Conservation (phyloP, 805 yeast genomes). For the Candida suzukii region DNA sequence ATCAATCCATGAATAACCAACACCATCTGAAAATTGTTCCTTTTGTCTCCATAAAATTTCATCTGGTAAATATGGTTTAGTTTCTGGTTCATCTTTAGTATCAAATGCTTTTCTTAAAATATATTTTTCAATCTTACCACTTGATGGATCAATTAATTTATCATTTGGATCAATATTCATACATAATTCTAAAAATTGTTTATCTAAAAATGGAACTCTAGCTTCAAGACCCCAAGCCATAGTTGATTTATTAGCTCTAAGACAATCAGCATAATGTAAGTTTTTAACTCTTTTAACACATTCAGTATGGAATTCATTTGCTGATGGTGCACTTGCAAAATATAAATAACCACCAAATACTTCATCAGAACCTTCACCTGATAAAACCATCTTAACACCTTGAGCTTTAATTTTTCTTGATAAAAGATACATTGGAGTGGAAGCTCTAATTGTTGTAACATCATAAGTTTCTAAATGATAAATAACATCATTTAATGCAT, state of each 20-base stretch:
- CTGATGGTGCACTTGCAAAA: slow-evolving; percentile 93
- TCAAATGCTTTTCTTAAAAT: slow-evolving; percentile 96
- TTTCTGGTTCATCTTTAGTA: slow-evolving; percentile 73
- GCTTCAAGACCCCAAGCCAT: slow-evolving; percentile 99
- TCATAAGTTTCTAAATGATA: slow-evolving; percentile 95
- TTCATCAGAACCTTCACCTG: slow-evolving; percentile 99
- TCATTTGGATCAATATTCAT: slow-evolving; percentile 94
- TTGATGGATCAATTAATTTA: slow-evolving; percentile 67
- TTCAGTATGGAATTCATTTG: slow-evolving; percentile 91
- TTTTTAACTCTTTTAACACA: slow-evolving; percentile 94
- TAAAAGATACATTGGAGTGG: slow-evolving; percentile 96
- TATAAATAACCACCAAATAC: slow-evolving; percentile 97
- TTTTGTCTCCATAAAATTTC: slow-evolving; percentile 99
- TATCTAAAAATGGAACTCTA: slow-evolving; percentile 98
- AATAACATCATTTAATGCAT: slow-evolving; percentile 90
- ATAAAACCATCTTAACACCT: slow-evolving; percentile 98
- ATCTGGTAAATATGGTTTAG: slow-evolving; percentile 84
- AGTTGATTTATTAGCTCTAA: slow-evolving; percentile 98
- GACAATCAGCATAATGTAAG: slow-evolving; percentile 94
- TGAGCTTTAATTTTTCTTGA: slow-evolving; percentile 98
- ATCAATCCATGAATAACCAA: slow-evolving; percentile 99
- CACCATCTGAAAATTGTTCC: slow-evolving; percentile 99
- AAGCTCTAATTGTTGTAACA: slow-evolving; percentile 97
- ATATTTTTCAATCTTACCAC: slow-evolving; percentile 89
- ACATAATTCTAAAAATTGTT: slow-evolving; percentile 81